These are phyloP conservation scores for Pythium oligandrum DNA, from an alignment of 352 stramenopile genomes.

Conservation along the genomic window DNA sequence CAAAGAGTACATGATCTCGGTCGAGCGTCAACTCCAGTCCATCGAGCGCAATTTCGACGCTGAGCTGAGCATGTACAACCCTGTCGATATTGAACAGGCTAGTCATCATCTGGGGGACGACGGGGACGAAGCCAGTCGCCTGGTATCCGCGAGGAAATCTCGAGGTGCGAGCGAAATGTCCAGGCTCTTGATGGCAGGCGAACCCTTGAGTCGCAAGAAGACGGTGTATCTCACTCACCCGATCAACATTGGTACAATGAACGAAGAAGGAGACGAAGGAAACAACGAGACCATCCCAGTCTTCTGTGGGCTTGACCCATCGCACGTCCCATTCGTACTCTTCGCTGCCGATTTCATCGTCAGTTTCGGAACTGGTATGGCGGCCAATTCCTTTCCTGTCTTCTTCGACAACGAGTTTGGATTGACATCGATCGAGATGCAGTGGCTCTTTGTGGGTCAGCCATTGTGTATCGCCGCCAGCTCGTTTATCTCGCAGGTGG, in stretches of 20 bases:
- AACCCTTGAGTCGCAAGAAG: conserved; percentile 2
- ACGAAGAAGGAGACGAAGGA: conserved; percentile 4
- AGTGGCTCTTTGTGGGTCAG: conserved; percentile 49
- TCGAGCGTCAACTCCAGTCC: conserved; percentile 58
- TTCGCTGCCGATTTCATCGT: conserved; percentile 68
- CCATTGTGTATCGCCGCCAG: conserved; percentile 39
- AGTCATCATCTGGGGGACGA: neutral
- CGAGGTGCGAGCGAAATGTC: conserved; percentile 15
- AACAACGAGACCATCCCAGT: neutral
- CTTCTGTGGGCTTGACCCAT: conserved; percentile 23
- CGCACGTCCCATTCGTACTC: conserved; percentile 55
- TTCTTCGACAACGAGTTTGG: conserved; percentile 61
- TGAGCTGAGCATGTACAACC: conserved; percentile 37
- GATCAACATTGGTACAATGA: neutral
- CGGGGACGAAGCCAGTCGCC: conserved; percentile 6
- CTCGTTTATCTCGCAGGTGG: conserved; percentile 38
- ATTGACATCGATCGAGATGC: conserved; percentile 47
- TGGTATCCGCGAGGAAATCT: conserved; percentile 1
- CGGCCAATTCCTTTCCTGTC: conserved; percentile 54
- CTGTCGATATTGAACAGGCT: conserved; percentile 8
- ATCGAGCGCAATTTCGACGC: conserved; percentile 61
- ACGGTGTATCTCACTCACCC: conserved; percentile 10
- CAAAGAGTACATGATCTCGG: conserved; percentile 35
- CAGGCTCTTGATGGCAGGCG: conserved; percentile 5
- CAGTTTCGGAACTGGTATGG: conserved; percentile 57